phyloP scores from a whole-genome alignment of 2,329 filamentous ascomycete genomes.

The Dactylellina parvicollis region DNA sequence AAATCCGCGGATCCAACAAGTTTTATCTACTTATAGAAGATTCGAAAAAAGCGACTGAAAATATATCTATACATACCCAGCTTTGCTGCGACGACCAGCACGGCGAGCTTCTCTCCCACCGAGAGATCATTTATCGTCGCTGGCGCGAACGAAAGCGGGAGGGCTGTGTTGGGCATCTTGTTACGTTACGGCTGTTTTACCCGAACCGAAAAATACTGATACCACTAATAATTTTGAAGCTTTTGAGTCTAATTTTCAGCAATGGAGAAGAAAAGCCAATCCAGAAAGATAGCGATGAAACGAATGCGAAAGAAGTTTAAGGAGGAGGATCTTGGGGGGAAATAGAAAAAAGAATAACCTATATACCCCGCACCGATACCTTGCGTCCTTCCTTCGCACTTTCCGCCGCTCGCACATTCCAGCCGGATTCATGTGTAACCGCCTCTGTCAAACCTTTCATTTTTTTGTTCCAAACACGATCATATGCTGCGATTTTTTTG shows the following conservation, averaged over 20 bases:
- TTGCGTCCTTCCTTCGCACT: neutral
- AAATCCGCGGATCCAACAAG: too few relatives aligned
- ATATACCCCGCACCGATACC: conserved; percentile 5
- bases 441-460: neutral
- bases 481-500: too few relatives aligned
- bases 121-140: conserved; percentile 16
- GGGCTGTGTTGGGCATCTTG: conserved; percentile 29
- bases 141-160: conserved; percentile 37
- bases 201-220: too few relatives aligned
- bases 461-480: neutral
- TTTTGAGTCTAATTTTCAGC: too few relatives aligned
- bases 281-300: neutral
- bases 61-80: conserved; percentile 14
- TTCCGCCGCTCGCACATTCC: neutral
- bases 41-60: neutral
- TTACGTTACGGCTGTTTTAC: too few relatives aligned
- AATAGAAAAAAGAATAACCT: neutral
- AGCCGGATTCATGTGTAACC: neutral
- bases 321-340: neutral
- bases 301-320: neutral
- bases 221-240: too few relatives aligned
- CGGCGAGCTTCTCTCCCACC: conserved; percentile 19
- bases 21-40: too few relatives aligned
- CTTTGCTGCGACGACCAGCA: conserved; percentile 23
- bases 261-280: neutral